Percentiles rank a stretch among this genome's conserved stretches.
phyloP scores from a whole-genome alignment of 2,329 filamentous ascomycete species.

The Sporothrix schenckii region DNA sequence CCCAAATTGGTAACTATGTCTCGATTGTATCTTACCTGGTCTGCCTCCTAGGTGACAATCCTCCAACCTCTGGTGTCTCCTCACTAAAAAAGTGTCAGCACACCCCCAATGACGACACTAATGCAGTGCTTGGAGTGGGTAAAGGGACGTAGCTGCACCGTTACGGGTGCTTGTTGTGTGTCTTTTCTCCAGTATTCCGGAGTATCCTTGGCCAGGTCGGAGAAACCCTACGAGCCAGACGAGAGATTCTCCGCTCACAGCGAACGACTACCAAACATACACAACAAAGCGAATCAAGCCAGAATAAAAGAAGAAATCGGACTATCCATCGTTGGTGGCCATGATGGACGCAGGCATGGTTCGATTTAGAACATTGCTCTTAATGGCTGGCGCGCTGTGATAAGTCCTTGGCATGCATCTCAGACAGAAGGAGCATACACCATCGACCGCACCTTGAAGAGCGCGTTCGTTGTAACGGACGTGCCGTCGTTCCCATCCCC shows the following conservation, averaged over 20 bases:
- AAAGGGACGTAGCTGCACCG: constrained; percentile 11
- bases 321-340: neutral
- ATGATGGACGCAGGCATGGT: neutral
- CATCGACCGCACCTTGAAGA: neutral
- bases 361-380: too few relatives aligned
- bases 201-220: constrained; percentile 11
- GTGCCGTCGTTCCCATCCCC: neutral
- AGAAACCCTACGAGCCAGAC: constrained; percentile 6
- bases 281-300: neutral
- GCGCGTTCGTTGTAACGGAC: neutral
- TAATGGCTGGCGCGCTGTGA: too few relatives aligned
- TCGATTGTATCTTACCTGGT: too few relatives aligned
- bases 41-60: too few relatives aligned
- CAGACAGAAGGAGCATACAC: neutral
- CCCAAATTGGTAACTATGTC: neutral
- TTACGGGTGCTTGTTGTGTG: neutral
- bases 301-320: neutral
- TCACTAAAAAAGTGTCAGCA: constrained; percentile 18
- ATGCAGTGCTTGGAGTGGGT: constrained; percentile 6
- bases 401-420: neutral
- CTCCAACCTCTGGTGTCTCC: neutral
- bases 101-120: constrained; percentile 23
- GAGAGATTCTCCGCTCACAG: constrained; percentile 12
- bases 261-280: neutral
- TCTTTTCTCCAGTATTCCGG: constrained; percentile 8